Conservation (phyloP, 345 rosid genomes). For the Excoecaria cochinchinensis region DNA sequence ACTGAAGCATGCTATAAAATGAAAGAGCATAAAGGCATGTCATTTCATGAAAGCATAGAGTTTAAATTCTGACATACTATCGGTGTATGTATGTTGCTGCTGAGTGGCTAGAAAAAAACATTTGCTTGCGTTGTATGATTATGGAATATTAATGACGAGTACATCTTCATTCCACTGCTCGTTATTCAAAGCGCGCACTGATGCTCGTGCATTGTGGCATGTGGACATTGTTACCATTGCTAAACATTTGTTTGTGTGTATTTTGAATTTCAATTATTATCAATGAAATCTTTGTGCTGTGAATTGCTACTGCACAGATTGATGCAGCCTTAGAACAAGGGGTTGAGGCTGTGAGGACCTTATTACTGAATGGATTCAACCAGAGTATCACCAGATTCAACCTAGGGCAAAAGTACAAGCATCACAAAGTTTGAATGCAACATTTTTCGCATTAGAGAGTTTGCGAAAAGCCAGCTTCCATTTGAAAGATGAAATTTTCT, state of each 20-base stretch:
- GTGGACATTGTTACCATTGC: neutral
- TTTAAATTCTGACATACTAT: too few species aligned
- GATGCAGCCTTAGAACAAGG: constrained; percentile 67
- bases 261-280: neutral
- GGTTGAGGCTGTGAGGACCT: constrained; percentile 58
- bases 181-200: neutral
- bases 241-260: neutral
- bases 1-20: neutral
- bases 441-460: neutral
- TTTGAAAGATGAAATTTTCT: neutral
- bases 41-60: neutral
- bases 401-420: constrained; percentile 71
- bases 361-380: constrained; percentile 61
- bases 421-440: constrained; percentile 48
- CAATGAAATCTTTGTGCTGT: neutral
- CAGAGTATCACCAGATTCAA: constrained; percentile 61
- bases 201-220: neutral
- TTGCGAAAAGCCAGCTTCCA: neutral
- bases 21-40: neutral
- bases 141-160: neutral
- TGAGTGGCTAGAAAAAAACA: too few species aligned
- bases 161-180: neutral
- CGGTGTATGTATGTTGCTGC: too few species aligned
- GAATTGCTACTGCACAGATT: constrained; percentile 39
- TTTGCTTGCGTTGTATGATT: neutral